Evolutionary conservation across 2,329 filamentous ascomycete genomes (phyloP).

Genomic region (Daldinia sp.): DNA sequence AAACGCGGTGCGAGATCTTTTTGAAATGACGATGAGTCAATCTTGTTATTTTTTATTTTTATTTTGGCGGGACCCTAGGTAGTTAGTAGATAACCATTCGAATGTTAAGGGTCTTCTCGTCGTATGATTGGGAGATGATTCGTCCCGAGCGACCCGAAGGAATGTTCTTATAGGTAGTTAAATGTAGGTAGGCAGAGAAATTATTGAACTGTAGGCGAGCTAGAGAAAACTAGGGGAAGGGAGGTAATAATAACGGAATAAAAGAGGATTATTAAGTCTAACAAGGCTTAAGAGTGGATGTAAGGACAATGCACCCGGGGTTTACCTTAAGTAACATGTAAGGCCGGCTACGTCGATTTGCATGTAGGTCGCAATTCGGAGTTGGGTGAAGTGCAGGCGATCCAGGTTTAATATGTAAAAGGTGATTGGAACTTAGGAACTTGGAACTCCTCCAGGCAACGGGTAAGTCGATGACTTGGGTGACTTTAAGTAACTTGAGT

Average conservation of each 20-base stretch:
- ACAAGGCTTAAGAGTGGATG: background rate
- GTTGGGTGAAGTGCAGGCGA: conserved; percentile 2
- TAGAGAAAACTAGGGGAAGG: conserved; percentile 4
- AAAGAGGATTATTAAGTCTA: conserved; percentile 7
- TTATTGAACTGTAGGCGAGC: conserved; percentile 8
- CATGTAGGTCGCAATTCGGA: conserved; percentile 1
- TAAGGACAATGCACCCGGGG: conserved; percentile 10
- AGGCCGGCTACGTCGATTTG: background rate
- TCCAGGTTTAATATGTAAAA: conserved; percentile 8
- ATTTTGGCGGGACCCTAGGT: conserved; percentile 25
- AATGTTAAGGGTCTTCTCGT: conserved; percentile 24
- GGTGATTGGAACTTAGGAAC: background rate
- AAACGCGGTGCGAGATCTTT: conserved; percentile 25
- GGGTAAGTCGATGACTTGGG: conserved; percentile 25
- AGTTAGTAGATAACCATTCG: conserved; percentile 34
- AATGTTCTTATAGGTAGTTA: conserved; percentile 23
- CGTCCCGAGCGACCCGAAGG: conserved; percentile 42
- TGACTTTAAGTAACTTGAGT: conserved; percentile 13
- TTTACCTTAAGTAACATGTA: conserved; percentile 4
- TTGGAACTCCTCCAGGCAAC: conserved; percentile 1
- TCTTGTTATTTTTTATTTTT: conserved; percentile 28
- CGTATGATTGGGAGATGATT: conserved; percentile 40
- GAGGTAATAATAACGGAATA: conserved; percentile 19
- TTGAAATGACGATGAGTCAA: conserved; percentile 36
- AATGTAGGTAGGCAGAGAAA: conserved; percentile 4